These are phyloP conservation scores for Lithocarpus polystachyus DNA, from an alignment of 306 rosid species.

Conservation along the genomic window DNA sequence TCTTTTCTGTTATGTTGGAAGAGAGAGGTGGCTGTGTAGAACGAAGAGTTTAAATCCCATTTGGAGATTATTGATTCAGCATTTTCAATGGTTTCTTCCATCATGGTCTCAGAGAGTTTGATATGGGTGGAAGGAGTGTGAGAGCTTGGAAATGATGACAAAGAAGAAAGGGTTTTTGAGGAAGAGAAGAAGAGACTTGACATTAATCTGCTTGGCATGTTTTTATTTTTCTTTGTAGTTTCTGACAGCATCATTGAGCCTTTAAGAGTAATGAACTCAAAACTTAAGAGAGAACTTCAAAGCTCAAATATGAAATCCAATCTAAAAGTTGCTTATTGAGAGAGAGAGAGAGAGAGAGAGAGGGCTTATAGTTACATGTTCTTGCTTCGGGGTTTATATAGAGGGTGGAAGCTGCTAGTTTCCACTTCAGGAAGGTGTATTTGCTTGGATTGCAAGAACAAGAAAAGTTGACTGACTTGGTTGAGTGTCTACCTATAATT, in stretches of 20 bases:
- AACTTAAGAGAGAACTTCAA: background rate
- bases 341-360: background rate
- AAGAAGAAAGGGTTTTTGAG: slow-evolving; percentile 21
- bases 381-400: slow-evolving; percentile 9
- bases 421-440: slow-evolving; percentile 5
- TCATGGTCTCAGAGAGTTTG: slow-evolving; percentile 8
- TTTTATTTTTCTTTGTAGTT: slow-evolving; percentile 7
- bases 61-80: slow-evolving; percentile 38
- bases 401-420: slow-evolving; percentile 6
- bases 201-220: slow-evolving; percentile 17
- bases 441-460: background rate
- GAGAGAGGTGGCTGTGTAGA: slow-evolving; percentile 30
- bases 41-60: slow-evolving; percentile 40
- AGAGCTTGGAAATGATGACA: slow-evolving; percentile 15
- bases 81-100: slow-evolving; percentile 35
- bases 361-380: background rate
- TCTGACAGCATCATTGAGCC: slow-evolving; percentile 17
- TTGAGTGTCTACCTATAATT: background rate
- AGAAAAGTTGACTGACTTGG: slow-evolving; percentile 16
- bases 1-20: slow-evolving; percentile 38
- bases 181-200: slow-evolving; percentile 28
- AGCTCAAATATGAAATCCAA: background rate
- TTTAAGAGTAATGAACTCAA: background rate
- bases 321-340: background rate
- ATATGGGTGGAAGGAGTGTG: background rate